phyloP scores from a whole-genome alignment of 1,284 basidiomycete genomes.

The Apiotrichum brassicae region DNA sequence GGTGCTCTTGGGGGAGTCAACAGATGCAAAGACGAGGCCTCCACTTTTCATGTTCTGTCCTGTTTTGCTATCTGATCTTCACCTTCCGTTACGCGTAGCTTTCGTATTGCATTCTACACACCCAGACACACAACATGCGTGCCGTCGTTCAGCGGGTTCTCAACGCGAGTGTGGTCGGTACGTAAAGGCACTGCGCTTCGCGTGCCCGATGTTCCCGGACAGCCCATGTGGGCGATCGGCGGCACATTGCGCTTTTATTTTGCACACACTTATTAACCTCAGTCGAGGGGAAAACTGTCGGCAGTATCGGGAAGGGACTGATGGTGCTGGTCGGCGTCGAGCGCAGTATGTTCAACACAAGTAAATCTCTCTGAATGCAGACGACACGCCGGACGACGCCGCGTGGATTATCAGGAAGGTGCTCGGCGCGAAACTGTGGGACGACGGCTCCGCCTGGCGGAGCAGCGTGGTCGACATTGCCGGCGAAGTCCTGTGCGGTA shows the following conservation, averaged over 20 bases:
- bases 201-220: not conserved
- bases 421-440: constrained; percentile 65
- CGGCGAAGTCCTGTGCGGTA: constrained; percentile 74
- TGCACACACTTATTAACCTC: not conserved
- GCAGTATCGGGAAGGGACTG: constrained; percentile 70
- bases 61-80: no score
- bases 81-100: no score
- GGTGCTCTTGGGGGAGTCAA: no score
- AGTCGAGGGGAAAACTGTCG: constrained; percentile 53
- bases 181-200: not conserved
- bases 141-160: constrained; percentile 45
- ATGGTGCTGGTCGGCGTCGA: constrained; percentile 78
- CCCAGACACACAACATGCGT: constrained; percentile 30
- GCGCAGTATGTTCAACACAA: constrained; percentile 8
- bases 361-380: constrained; percentile 44
- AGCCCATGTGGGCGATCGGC: no score
- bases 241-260: no score
- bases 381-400: constrained; percentile 69
- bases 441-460: constrained; percentile 61
- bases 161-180: constrained; percentile 42
- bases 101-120: no score
- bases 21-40: no score
- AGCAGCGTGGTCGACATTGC: constrained; percentile 71
- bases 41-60: no score
- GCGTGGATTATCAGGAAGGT: constrained; percentile 71